Percentiles rank a stretch among this genome's conserved stretches.
These are phyloP conservation scores for Cyclotella sp. DNA, from an alignment of 108 stramenopile genomes.

Conservation along the genomic window DNA sequence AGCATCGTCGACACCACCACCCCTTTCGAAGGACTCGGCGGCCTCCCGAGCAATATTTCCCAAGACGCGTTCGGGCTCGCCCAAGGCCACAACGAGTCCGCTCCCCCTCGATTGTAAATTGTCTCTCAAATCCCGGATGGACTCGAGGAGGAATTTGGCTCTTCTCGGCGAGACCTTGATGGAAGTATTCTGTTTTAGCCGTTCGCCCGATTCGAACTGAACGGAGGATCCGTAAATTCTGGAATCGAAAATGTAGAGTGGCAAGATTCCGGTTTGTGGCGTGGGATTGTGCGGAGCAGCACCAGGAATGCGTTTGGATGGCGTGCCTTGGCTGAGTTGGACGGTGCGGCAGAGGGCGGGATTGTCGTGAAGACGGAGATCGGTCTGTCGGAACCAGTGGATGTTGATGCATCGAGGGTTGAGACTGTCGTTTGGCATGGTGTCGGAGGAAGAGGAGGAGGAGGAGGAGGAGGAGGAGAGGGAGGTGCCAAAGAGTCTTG, in stretches of 20 bases:
- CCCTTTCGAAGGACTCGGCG: not conserved
- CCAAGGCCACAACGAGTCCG: slow-evolving; percentile 70
- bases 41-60: slow-evolving; percentile 21
- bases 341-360: slow-evolving; percentile 62
- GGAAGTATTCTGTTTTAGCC: slow-evolving; percentile 22
- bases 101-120: slow-evolving; percentile 64
- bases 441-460: not conserved
- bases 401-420: slow-evolving; percentile 14
- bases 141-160: slow-evolving; percentile 80
- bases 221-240: slow-evolving; percentile 69
- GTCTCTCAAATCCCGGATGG: slow-evolving; percentile 66
- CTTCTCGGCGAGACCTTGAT: slow-evolving; percentile 78
- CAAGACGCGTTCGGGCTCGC: slow-evolving; percentile 73
- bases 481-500: not conserved
- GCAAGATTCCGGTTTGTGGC: slow-evolving; percentile 51
- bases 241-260: slow-evolving; percentile 83
- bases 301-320: slow-evolving; percentile 9
- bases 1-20: not conserved
- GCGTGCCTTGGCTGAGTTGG: slow-evolving; percentile 25
- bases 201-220: slow-evolving; percentile 28
- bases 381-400: slow-evolving; percentile 81
- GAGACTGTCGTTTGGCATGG: not conserved
- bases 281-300: slow-evolving; percentile 13
- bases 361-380: slow-evolving; percentile 86
- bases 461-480: not conserved